These are phyloP conservation scores for Aspergillus ustus DNA, from an alignment of 2,329 filamentous ascomycete species.

Conservation along the genomic window DNA sequence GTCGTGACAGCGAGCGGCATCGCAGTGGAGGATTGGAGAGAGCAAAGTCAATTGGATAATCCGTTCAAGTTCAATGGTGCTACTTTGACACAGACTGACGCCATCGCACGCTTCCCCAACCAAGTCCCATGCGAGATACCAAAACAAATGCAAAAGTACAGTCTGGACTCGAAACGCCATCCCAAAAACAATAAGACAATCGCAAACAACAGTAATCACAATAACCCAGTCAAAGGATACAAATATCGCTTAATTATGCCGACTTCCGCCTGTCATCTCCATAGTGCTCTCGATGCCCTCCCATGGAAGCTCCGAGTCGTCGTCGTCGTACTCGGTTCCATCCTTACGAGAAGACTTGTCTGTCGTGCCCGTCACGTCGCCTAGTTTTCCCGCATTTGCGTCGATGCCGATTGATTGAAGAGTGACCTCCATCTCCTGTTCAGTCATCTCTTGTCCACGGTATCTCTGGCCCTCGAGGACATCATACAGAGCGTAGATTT, in stretches of 20 bases:
- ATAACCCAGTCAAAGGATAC: background rate
- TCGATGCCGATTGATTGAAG: constrained; percentile 54
- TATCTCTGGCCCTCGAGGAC: constrained; percentile 79
- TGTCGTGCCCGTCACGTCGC: constrained; percentile 35
- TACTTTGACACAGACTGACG: constrained; percentile 16
- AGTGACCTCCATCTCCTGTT: constrained; percentile 68
- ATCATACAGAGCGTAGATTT: constrained; percentile 83
- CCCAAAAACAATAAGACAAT: background rate
- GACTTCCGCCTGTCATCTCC: constrained; percentile 38
- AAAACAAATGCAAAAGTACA: constrained; percentile 12
- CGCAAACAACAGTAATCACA: background rate
- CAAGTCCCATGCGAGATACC: constrained; percentile 3
- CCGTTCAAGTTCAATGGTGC: constrained; percentile 14
- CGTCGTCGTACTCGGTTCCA: constrained; percentile 29
- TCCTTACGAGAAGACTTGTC: constrained; percentile 33
- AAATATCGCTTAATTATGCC: constrained; percentile 20
- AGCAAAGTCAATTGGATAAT: constrained; percentile 1
- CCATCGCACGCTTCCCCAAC: constrained; percentile 15
- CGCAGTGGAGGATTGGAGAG: background rate
- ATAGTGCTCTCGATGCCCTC: constrained; percentile 50
- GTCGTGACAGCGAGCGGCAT: background rate
- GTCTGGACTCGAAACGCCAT: background rate
- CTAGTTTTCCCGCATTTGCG: constrained; percentile 17
- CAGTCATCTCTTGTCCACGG: constrained; percentile 65
- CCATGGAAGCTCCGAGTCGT: constrained; percentile 48